Percentiles rank a stretch among this genome's conserved stretches.
Evolutionary conservation across 345 rosid genomes (phyloP).

Genomic region (Capsella bursapastoris): DNA sequence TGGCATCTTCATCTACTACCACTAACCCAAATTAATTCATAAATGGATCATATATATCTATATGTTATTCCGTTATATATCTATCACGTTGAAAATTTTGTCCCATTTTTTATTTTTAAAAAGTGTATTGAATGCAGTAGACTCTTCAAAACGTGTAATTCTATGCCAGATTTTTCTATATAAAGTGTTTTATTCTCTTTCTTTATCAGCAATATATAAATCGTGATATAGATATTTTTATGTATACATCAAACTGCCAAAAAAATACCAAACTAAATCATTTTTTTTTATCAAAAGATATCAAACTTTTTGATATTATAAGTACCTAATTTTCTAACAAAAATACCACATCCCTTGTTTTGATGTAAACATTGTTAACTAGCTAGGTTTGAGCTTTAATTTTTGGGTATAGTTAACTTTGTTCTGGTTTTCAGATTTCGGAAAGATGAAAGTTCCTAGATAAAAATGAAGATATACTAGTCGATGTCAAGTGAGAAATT

Average conservation of each 20-base stretch:
- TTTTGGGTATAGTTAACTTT: background rate
- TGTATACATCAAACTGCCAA: background rate
- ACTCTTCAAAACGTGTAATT: background rate
- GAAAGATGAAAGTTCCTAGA: background rate
- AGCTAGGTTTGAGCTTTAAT: background rate
- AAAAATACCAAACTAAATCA: background rate
- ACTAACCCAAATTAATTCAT: background rate
- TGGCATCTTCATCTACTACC: slow-evolving; percentile 14
- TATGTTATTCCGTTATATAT: background rate
- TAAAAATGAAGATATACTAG: background rate
- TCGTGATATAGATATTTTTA: background rate
- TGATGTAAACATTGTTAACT: background rate
- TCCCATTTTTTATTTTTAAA: no score
- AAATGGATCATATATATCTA: background rate
- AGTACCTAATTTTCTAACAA: background rate
- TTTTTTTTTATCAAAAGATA: background rate
- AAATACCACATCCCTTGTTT: background rate
- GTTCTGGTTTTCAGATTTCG: background rate
- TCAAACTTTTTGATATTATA: background rate
- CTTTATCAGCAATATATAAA: background rate
- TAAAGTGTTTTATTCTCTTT: background rate
- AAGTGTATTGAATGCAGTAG: no score
- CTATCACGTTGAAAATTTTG: no score
- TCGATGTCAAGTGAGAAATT: background rate
- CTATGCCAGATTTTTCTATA: background rate